Percentiles rank a stretch among this genome's conserved stretches.
Conservation (phyloP, 73 alveolate genomes). For the Paramecium caudatum region DNA sequence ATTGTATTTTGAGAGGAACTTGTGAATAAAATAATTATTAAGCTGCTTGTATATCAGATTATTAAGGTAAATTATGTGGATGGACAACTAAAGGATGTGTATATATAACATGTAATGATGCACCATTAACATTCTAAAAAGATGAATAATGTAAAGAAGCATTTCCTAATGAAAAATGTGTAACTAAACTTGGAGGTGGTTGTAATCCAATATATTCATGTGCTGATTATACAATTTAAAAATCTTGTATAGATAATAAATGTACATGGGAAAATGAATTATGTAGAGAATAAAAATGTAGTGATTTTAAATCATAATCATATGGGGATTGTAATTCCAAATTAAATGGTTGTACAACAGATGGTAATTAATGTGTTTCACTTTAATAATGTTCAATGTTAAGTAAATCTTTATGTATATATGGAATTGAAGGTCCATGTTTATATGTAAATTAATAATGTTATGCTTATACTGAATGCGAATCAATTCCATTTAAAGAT, state of each 20-base stretch:
- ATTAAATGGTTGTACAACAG: not conserved
- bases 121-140: not conserved
- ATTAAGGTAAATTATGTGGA: not conserved
- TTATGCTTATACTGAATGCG: not conserved
- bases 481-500: not conserved
- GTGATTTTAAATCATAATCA: not conserved
- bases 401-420: not conserved
- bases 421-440: slow-evolving; percentile 26
- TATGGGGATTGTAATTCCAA: not conserved
- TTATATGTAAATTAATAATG: not conserved
- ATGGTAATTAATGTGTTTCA: not conserved
- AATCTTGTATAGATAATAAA: not conserved
- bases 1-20: not conserved
- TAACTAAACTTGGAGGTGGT: not conserved
- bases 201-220: not conserved
- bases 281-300: not conserved
- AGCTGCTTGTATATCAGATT: not conserved
- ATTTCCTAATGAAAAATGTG: not conserved
- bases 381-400: not conserved
- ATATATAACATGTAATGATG: not conserved
- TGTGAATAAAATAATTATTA: not conserved
- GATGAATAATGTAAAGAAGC: not conserved
- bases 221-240: not conserved
- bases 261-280: not conserved
- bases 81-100: not conserved